Evolutionary conservation across 2,329 filamentous ascomycete species (phyloP).

Genomic region (Talaromyces sp.): DNA sequence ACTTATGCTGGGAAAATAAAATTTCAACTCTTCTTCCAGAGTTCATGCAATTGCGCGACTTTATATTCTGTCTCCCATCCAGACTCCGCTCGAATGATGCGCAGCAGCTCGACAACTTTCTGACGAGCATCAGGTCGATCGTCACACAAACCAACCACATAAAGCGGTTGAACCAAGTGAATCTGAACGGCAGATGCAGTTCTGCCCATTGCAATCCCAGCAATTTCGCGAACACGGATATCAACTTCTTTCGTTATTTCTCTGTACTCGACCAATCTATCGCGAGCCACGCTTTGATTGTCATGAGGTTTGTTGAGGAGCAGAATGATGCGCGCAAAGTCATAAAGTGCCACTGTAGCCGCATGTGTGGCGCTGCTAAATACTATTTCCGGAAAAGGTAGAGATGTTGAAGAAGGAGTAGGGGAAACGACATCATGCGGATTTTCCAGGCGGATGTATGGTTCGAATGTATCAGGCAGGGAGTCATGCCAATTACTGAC

Average conservation of each 20-base stretch:
- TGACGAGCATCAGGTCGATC: conserved; percentile 53
- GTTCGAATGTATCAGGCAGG: conserved; percentile 58
- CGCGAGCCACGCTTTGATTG: conserved; percentile 54
- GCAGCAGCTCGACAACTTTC: conserved; percentile 55
- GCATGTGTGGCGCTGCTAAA: conserved; percentile 62
- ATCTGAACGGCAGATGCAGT: conserved; percentile 58
- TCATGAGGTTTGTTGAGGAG: conserved; percentile 61
- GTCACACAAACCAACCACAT: conserved; percentile 60
- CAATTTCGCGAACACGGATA: conserved; percentile 58
- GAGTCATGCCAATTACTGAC: conserved; percentile 58
- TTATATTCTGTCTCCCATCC: conserved; percentile 61
- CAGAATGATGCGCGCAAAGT: conserved; percentile 63
- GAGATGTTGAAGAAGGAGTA: conserved; percentile 25
- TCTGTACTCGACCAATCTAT: conserved; percentile 57
- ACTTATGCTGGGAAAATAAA: neutral
- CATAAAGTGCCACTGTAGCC: conserved; percentile 63
- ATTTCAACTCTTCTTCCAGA: conserved; percentile 29
- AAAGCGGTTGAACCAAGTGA: conserved; percentile 58
- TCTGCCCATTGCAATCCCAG: conserved; percentile 57
- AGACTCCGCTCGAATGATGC: conserved; percentile 59
- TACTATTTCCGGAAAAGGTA: conserved; percentile 57
- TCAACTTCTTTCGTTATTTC: conserved; percentile 57
- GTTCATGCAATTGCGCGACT: conserved; percentile 47
- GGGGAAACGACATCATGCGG: conserved; percentile 29
- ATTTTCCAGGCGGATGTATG: conserved; percentile 51